A percentile compares a stretch with the other conserved stretches of the same genome.
Evolutionary conservation across 495 filamentous ascomycete species (phyloP).

Genomic region (Lophiostoma macrostomum): DNA sequence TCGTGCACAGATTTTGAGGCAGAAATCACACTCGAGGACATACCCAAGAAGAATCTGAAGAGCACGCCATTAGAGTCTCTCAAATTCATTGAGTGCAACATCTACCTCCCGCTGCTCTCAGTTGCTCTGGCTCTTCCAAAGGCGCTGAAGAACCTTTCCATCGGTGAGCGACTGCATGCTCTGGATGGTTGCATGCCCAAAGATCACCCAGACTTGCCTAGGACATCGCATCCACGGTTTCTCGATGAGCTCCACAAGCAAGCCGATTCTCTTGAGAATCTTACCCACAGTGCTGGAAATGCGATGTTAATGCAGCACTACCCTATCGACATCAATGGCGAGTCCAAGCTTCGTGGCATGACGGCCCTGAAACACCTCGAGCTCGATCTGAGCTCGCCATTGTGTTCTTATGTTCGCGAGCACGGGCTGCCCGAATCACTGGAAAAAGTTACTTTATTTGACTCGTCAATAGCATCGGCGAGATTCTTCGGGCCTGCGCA

Average conservation of each 20-base stretch:
- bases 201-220: not conserved
- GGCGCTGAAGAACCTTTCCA: conserved; percentile 21
- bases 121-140: conserved; percentile 18
- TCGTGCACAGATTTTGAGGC: conserved; percentile 24
- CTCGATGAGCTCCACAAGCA: conserved; percentile 16
- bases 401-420: not conserved
- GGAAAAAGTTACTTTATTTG: conserved; percentile 7
- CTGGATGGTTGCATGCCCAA: conserved; percentile 8
- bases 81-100: conserved; percentile 30
- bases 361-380: conserved; percentile 8
- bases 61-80: conserved; percentile 19
- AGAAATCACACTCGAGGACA: not conserved
- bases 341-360: conserved; percentile 3
- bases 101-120: conserved; percentile 17
- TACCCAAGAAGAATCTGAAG: conserved; percentile 7
- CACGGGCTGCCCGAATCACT: conserved; percentile 10
- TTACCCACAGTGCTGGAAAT: conserved; percentile 16
- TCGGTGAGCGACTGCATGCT: conserved; percentile 23
- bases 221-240: conserved; percentile 11
- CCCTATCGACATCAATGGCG: not conserved
- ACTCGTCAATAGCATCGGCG: no score
- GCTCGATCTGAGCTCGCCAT: conserved; percentile 13
- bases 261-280: conserved; percentile 19
- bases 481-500: no score
- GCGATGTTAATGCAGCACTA: not conserved